Base-by-base conservation (phyloP, 2,329 filamentous ascomycete species). In the Colletotrichum godetiae region DNA sequence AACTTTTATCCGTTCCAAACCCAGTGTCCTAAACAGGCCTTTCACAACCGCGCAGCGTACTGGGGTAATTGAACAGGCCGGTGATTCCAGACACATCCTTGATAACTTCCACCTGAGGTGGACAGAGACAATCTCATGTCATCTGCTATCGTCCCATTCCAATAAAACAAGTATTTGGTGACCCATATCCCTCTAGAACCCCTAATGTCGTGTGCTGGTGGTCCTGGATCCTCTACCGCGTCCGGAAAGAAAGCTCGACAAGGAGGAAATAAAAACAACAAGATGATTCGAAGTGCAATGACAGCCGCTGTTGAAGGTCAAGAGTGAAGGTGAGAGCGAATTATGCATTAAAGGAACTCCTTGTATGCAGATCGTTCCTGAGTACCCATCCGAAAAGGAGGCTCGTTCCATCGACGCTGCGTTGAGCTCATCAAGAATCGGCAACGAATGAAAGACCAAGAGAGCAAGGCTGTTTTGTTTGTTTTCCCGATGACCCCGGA, bases 271-370 rank as follows among this genome's bases (percentile, higher is more conserved):
- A 53, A 24, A 53, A 46, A 66, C 42, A 49, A 56, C 24, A 65
- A 61, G 53, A 63, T 56, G 31, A 59, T 22, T 74, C 53, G 55
- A 75, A 46, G 31, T 37, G 56, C 65, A 60, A 33, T 60, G 63
- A 61, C 68, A 62, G 56, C 37, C 55, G 72, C 75, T 75, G 63
- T 69, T 76, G 65, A 62, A 52, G 42, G 52, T 46, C 52, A 55
- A 67, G 52, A 72, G 57, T 67, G 56, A 67, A 59, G 57, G 35
- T 33, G 55, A 57, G 69, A 71, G 60, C 64, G 65, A 68, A 76
- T 76, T 76, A 76, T 74, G 75, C 75, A 76, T 76, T 76, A 76
- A 68, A 72, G 74, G 75, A 68, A 68, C 72, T 62, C 72, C 68
- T 60, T 56, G 61, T 68, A 72, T 74, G 70, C 73, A 49, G 59